phyloP scores from a whole-genome alignment of 2,329 filamentous ascomycete species.

The Aspergillus novofumigatus region DNA sequence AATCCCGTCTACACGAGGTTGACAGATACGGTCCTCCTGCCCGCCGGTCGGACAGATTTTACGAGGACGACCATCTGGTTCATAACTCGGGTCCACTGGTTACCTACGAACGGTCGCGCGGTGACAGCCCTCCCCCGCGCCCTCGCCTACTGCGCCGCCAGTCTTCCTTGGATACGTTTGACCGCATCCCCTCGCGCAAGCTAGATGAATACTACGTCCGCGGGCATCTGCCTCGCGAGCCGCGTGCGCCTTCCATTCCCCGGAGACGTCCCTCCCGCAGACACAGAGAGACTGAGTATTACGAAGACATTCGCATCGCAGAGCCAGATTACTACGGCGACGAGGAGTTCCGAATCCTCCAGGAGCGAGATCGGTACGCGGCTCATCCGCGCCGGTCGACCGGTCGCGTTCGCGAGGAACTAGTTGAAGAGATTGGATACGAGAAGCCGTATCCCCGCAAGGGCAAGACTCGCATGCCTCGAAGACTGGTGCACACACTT shows the following conservation, averaged over 20 bases:
- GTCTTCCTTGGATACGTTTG: constrained; percentile 86
- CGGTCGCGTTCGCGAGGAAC: constrained; percentile 27
- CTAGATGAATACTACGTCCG: constrained; percentile 39
- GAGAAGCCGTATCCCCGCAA: constrained; percentile 65
- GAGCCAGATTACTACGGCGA: constrained; percentile 67
- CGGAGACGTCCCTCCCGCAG: constrained; percentile 50
- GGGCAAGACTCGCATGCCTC: constrained; percentile 85
- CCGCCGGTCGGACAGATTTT: constrained; percentile 34
- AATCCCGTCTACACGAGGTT: constrained; percentile 38
- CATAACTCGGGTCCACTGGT: constrained; percentile 49
- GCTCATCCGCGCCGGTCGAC: constrained; percentile 46
- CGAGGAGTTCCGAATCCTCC: constrained; percentile 64
- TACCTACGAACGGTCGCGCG: constrained; percentile 56
- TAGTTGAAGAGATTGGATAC: constrained; percentile 28
- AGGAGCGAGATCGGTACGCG: constrained; percentile 57
- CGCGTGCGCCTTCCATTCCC: constrained; percentile 58
- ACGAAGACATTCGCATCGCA: constrained; percentile 64
- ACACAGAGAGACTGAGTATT: constrained; percentile 54
- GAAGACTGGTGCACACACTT: constrained; percentile 70
- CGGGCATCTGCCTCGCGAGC: constrained; percentile 47
- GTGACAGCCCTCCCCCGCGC: constrained; percentile 53
- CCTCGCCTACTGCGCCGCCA: constrained; percentile 73
- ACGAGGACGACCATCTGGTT: constrained; percentile 40
- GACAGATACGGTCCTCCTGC: constrained; percentile 43
- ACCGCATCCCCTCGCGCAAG: constrained; percentile 63